Conservation (phyloP, 805 yeast species). For the Wickerhamomyces ciferrii region DNA sequence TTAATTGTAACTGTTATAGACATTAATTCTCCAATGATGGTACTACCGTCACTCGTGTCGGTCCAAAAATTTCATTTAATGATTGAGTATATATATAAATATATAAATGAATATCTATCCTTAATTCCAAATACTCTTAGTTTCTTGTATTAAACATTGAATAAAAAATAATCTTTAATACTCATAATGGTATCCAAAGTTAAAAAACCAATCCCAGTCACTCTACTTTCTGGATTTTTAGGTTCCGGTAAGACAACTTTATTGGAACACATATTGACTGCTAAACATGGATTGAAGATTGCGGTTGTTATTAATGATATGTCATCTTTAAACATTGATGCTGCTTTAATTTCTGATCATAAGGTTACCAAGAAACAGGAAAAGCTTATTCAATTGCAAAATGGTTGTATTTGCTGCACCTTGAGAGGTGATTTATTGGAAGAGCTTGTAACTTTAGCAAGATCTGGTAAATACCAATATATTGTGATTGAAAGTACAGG, state of each 20-base stretch:
- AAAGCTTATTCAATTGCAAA: conserved; percentile 38
- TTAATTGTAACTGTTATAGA: too few relatives aligned
- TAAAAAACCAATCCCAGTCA: conserved; percentile 33
- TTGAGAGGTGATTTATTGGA: conserved; percentile 40
- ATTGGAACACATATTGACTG: conserved; percentile 35
- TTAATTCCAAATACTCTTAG: too few relatives aligned
- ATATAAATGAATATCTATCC: too few relatives aligned
- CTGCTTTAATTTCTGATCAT: conserved; percentile 32
- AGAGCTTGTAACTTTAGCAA: conserved; percentile 33
- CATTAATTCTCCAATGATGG: too few relatives aligned
- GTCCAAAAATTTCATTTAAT: too few relatives aligned
- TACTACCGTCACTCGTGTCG: too few relatives aligned
- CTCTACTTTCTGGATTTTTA: conserved; percentile 40
- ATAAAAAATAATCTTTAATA: too few relatives aligned
- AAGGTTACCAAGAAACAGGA: conserved; percentile 35
- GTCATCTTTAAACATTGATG: conserved; percentile 39
- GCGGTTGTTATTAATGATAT: conserved; percentile 44
- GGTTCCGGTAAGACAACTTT: conserved; percentile 44
- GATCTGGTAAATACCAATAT: conserved; percentile 31
- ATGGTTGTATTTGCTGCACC: conserved; percentile 46
- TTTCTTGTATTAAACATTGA: too few relatives aligned
- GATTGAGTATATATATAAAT: too few relatives aligned
- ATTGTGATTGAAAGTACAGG: conserved; percentile 43
- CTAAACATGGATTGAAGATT: conserved; percentile 33
- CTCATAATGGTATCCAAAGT: neutral